Percentiles rank a stretch among this genome's conserved stretches.
These are phyloP conservation scores for Drechmeria coniospora DNA, from an alignment of 2,329 filamentous ascomycete genomes.

Conservation along the genomic window DNA sequence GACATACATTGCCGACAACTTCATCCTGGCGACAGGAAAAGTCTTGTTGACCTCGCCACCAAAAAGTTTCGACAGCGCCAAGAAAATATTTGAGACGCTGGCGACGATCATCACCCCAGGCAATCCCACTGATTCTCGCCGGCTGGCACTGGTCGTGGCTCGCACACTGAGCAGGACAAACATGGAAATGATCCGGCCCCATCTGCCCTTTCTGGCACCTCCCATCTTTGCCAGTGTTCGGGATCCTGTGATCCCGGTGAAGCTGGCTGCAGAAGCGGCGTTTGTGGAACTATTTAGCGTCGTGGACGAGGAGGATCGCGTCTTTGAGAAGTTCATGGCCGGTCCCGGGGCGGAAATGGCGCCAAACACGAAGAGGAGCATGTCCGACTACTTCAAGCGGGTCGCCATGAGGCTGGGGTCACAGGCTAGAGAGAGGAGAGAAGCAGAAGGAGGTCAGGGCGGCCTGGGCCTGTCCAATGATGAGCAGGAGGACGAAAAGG, in stretches of 20 bases:
- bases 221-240: conserved; percentile 82
- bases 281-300: conserved; percentile 86
- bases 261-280: conserved; percentile 84
- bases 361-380: conserved; percentile 65
- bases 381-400: conserved; percentile 94
- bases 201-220: conserved; percentile 64
- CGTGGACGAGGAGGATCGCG: conserved; percentile 66
- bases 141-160: conserved; percentile 72
- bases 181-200: conserved; percentile 66
- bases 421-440: conserved; percentile 76
- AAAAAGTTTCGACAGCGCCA: conserved; percentile 61
- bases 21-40: conserved; percentile 79
- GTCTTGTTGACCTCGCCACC: conserved; percentile 58
- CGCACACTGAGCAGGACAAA: conserved; percentile 71
- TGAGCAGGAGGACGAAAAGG: conserved; percentile 84
- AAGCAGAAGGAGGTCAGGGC: conserved; percentile 80
- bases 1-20: conserved; percentile 78
- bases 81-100: conserved; percentile 66
- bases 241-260: conserved; percentile 85
- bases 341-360: conserved; percentile 51
- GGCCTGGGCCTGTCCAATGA: conserved; percentile 78
- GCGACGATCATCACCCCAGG: conserved; percentile 63
- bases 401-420: conserved; percentile 71
- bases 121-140: conserved; percentile 65
- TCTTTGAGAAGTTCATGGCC: conserved; percentile 84